Evolutionary conservation across 495 filamentous ascomycete species (phyloP).

Genomic region (Sordaria brevicollis): DNA sequence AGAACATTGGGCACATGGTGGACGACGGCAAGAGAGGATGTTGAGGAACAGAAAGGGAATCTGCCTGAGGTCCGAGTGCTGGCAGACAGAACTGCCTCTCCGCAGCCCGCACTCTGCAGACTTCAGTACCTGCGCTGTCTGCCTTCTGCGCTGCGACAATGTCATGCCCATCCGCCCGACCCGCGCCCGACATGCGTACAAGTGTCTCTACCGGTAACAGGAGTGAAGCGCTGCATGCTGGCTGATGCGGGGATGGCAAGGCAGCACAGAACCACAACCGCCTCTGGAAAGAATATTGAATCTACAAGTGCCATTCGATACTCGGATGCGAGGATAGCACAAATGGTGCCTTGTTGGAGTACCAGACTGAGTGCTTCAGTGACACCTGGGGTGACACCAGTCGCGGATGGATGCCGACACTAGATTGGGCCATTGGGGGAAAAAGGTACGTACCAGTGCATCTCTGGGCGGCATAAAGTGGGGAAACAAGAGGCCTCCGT

Average conservation of each 20-base stretch:
- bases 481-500: neutral
- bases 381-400: neutral
- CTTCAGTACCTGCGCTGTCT: too few relatives aligned
- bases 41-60: neutral
- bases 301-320: neutral
- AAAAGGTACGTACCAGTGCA: neutral
- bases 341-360: neutral
- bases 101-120: too few relatives aligned
- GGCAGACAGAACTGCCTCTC: neutral
- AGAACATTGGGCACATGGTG: neutral
- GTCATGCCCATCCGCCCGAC: neutral
- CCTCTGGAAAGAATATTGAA: neutral
- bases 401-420: neutral
- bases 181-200: neutral
- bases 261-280: neutral
- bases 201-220: too few relatives aligned
- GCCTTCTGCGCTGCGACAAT: too few relatives aligned
- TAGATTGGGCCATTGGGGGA: too few relatives aligned
- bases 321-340: neutral
- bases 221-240: neutral
- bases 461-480: neutral
- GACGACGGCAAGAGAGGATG: neutral
- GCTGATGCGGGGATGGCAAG: neutral
- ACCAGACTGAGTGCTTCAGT: neutral
- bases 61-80: neutral